These are phyloP conservation scores for Botrytis deweyae DNA, from an alignment of 2,329 filamentous ascomycete species.

Conservation along the genomic window DNA sequence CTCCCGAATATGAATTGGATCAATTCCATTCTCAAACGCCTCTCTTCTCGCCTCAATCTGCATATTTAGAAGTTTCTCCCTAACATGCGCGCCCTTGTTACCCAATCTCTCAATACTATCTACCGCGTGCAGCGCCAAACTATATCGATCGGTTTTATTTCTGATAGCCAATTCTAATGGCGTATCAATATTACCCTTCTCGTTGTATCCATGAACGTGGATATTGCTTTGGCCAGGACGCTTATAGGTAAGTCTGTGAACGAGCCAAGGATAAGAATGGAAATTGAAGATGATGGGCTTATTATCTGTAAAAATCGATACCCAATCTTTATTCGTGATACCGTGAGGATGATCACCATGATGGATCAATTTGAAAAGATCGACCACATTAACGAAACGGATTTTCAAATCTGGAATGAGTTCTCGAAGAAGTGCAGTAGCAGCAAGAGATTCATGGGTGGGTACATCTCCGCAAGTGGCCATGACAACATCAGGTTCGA, in stretches of 20 bases:
- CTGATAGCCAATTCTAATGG: constrained; percentile 75
- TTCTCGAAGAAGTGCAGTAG: constrained; percentile 69
- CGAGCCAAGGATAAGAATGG: constrained; percentile 79
- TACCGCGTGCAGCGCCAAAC: constrained; percentile 73
- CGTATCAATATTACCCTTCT: constrained; percentile 84
- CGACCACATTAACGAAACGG: constrained; percentile 77
- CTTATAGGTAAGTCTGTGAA: constrained; percentile 75
- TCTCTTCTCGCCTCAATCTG: constrained; percentile 63
- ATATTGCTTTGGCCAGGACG: constrained; percentile 66
- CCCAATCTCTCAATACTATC: constrained; percentile 60
- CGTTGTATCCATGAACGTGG: constrained; percentile 75
- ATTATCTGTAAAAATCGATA: constrained; percentile 68
- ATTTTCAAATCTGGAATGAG: constrained; percentile 71
- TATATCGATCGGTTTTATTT: constrained; percentile 76
- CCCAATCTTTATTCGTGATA: constrained; percentile 64
- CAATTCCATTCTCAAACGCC: constrained; percentile 69
- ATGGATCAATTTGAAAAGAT: constrained; percentile 77
- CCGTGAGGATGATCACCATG: constrained; percentile 71
- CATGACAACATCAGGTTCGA: constrained; percentile 73
- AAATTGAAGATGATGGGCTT: constrained; percentile 80
- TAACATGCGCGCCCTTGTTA: constrained; percentile 60
- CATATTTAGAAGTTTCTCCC: constrained; percentile 63
- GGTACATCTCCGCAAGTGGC: constrained; percentile 73
- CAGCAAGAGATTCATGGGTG: constrained; percentile 72
- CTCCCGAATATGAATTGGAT: constrained; percentile 48